Conservation (phyloP, 495 filamentous ascomycete genomes). For the Talaromyces borbonicus region DNA sequence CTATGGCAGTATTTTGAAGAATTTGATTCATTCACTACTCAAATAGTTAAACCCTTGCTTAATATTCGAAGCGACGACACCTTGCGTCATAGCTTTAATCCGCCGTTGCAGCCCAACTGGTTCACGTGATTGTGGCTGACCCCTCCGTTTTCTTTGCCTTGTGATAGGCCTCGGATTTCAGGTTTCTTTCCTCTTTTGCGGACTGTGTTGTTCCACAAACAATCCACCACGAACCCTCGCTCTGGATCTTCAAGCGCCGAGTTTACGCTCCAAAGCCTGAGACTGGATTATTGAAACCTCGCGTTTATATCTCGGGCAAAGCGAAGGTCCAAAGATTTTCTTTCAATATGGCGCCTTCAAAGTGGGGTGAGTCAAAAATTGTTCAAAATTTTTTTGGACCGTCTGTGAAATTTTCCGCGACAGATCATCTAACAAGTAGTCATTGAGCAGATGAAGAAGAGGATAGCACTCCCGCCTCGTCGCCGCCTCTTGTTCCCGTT, state of each 20-base stretch:
- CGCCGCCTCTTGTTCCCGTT: conserved; percentile 49
- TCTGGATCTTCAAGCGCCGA: too few species aligned
- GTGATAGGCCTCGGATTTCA: not conserved
- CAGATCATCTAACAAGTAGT: not conserved
- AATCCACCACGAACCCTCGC: too few species aligned
- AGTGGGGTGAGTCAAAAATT: conserved; percentile 37
- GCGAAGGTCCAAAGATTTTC: not conserved
- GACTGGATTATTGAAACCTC: too few species aligned
- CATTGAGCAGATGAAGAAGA: conserved; percentile 52
- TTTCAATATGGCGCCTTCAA: conserved; percentile 33
- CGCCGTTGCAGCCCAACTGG: not conserved
- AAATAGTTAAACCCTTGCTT: too few species aligned
- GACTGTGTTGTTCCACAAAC: too few species aligned
- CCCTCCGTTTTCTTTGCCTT: conserved; percentile 4
- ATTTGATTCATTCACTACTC: too few species aligned
- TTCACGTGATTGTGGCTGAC: conserved; percentile 5
- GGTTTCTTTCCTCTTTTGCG: not conserved
- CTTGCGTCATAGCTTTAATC: not conserved
- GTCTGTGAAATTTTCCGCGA: not conserved
- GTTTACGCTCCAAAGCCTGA: too few species aligned
- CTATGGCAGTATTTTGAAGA: too few species aligned
- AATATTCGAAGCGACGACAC: too few species aligned
- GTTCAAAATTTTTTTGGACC: not conserved
- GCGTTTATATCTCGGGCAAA: not conserved
- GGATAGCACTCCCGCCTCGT: conserved; percentile 47